A percentile compares a stretch with the other conserved stretches of the same genome.
Conservation (phyloP, 2,329 filamentous ascomycete genomes). For the Fusarium verrucosum region DNA sequence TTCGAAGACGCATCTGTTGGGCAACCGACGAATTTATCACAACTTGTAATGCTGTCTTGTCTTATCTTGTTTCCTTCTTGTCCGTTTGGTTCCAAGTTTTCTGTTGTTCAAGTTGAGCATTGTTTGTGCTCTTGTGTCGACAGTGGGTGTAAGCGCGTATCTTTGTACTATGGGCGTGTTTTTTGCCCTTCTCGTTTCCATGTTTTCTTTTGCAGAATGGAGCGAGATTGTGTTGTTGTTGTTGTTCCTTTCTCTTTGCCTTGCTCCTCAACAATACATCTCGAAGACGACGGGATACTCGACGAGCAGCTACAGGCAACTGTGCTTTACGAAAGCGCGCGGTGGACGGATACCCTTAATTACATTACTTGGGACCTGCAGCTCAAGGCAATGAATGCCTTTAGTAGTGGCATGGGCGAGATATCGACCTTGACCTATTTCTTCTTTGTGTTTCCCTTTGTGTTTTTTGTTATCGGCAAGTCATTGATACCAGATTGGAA, state of each 20-base stretch:
- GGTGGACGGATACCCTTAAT: background rate
- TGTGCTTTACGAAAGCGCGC: background rate
- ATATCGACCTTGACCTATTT: background rate
- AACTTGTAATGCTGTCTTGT: conserved; percentile 20
- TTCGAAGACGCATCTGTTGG: conserved; percentile 45
- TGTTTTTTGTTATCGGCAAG: conserved; percentile 13
- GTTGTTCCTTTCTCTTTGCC: conserved; percentile 17
- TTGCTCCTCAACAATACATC: conserved; percentile 26
- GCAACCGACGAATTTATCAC: conserved; percentile 40
- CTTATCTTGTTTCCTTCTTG: conserved; percentile 20
- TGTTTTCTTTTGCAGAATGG: conserved; percentile 3
- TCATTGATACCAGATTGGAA: conserved; percentile 38
- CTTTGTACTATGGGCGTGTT: conserved; percentile 22
- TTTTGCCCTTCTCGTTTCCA: conserved; percentile 7
- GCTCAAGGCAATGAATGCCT: background rate
- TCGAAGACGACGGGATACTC: conserved; percentile 13
- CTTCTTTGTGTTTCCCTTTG: background rate
- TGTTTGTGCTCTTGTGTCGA: conserved; percentile 20
- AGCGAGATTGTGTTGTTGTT: conserved; percentile 18
- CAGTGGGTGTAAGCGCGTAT: conserved; percentile 28
- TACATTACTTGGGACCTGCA: background rate
- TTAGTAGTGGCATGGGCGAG: background rate
- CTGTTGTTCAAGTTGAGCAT: conserved; percentile 28
- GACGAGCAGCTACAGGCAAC: background rate
- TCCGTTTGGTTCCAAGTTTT: conserved; percentile 14